Evolutionary conservation across 768 basidiomycete species (phyloP), one percentile per base, ranked within the genome.

Genomic region (Xanthoconium purpureum): DNA sequence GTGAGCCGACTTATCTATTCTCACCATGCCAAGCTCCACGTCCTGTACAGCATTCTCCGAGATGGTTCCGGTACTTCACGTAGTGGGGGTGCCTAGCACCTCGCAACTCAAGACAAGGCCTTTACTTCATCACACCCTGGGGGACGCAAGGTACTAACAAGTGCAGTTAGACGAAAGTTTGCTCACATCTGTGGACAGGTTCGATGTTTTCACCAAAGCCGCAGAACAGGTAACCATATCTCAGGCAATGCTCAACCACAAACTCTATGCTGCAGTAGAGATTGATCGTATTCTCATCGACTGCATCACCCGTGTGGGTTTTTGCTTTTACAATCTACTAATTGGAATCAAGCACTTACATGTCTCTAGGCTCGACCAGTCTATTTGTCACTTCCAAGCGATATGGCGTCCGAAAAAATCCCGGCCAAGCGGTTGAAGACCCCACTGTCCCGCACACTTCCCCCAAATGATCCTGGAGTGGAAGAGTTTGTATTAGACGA

Each of bases 31-130:
- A 18, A 56, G 50, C 9, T 20, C 55, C 33, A 5, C 37, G 2
- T 11, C 24, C 40, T 7, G 15, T 33, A 1, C 33, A 88, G 88
- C 88, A 15, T 87, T 87, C 67, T 85, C 92, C 42, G 94, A 97
- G 71, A 89, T 91, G 77, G 85, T 98, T 5, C 94, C 94, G 10
- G 81, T 96, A 2, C 76, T 98, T 13, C 94, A 96, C 64, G 80
- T 98, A 50, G 94, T 87, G 32, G 94, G 94, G 42, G 83, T 83
- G 1, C 93, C 94, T 1, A 87, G 82, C 63, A 91, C 88, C 5
- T 62, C 72, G 13, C 85, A 94, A 62, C 87, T 92, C 64, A 84
- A 83, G 70, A 73, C 74, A 28, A 83, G 82, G 49, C 87, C 90
- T 5, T 75, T 94, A 69, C 78, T 96, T 30, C 94, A 95, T 65